Evolutionary conservation across 129 eudicot species (phyloP).

Genomic region (Heracleum sosnowskyi): DNA sequence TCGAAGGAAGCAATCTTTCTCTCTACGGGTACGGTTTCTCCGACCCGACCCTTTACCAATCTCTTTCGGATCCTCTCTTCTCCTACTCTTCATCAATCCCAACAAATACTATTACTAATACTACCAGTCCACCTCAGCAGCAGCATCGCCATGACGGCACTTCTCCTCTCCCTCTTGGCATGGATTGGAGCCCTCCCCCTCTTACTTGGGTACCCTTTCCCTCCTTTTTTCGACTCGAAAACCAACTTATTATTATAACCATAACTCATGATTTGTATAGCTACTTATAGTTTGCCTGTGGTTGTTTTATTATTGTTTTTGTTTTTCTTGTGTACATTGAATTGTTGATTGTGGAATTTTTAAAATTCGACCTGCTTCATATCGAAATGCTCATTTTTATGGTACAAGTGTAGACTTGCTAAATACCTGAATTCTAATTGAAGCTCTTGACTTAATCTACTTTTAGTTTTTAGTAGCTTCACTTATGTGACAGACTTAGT

Average conservation of each 20-base stretch:
- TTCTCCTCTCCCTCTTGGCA: conserved; percentile 87
- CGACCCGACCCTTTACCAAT: conserved; percentile 31
- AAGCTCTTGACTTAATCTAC: background rate
- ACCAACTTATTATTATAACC: background rate
- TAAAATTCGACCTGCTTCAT: background rate
- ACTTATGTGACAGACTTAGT: too few species aligned
- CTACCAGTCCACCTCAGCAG: conserved; percentile 20
- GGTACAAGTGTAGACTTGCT: too few species aligned
- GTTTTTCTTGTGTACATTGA: background rate
- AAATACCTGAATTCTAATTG: too few species aligned
- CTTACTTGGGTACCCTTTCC: conserved; percentile 42
- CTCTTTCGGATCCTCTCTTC: conserved; percentile 17
- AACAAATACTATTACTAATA: conserved; percentile 10
- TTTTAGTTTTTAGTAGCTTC: background rate
- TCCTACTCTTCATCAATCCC: background rate
- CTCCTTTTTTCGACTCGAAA: background rate
- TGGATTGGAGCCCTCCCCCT: conserved; percentile 94
- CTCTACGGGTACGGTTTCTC: conserved; percentile 36
- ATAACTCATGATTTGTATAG: background rate
- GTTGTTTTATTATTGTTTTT: background rate
- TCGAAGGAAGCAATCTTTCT: conserved; percentile 27
- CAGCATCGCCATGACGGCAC: conserved; percentile 76
- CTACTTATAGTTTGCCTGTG: background rate
- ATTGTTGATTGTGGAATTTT: background rate
- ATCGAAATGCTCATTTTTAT: background rate